Evolutionary conservation across 2,329 filamentous ascomycete genomes (phyloP), one percentile per base, ranked within the genome.

Genomic region (Colletotrichum sojae): DNA sequence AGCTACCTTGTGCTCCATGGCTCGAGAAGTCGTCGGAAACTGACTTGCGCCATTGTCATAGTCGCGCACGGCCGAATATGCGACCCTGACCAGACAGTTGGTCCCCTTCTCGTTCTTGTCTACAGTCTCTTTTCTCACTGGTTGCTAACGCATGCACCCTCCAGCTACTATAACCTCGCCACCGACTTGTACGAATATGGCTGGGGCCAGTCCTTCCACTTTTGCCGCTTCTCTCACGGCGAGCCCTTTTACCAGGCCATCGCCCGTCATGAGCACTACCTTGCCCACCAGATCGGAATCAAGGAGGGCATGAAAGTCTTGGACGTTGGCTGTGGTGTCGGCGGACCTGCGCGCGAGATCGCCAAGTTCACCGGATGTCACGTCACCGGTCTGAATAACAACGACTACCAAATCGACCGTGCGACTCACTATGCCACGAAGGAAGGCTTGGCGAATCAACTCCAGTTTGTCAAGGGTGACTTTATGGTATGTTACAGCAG

Each of bases 281-380:
- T 98, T 18, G 95, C 95, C 40, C 90, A 94, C 80, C 90, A 90
- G 80, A 96, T 97, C 80, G 90, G 90, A 73, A 90, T 98, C 76
- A 89, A 91, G 79, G 89, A 93, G 75, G 89, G 89, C 74, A 94
- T 95, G 90, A 92, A 89, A 76, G 94, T 97, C 40, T 86, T 98
- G n/a, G 95, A 98, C 76, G 95, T 98, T 70, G 95, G 95, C 70
- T 98, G 95, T 76, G 95, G 95, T 87, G 94, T 98, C 67, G 95
- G 95, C 75, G 95, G 95, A 40, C 95, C 95, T n/a, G 95, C 94
- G 10, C 89, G 94, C 71, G 94, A 97, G 84, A 97, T 98, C 76
- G 93, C 92, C 82, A 96, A 95, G 83, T 98, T 98, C 82, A 91
- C 93, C 6, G 94, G 92, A 69, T 91, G 89, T 76, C 94, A 97